phyloP scores from a whole-genome alignment of 805 yeast genomes.

The Candida caryicola region DNA sequence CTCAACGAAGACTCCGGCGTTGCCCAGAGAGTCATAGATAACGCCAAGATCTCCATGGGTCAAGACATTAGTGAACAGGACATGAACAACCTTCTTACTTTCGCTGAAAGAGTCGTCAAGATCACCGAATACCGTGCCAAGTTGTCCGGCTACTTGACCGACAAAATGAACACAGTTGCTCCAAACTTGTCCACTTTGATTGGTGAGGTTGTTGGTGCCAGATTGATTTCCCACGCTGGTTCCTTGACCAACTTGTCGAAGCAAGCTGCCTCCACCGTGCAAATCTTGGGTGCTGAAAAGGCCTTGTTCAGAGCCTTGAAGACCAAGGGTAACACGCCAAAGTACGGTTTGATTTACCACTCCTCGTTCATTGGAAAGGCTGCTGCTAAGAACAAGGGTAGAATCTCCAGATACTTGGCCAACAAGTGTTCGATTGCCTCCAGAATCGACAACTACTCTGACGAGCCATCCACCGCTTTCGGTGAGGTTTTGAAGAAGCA shows the following conservation, averaged over 20 bases:
- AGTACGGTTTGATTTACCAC: constrained; percentile 93
- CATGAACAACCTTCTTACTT: constrained; percentile 84
- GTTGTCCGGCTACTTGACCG: constrained; percentile 81
- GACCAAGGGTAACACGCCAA: constrained; percentile 96
- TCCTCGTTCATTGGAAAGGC: constrained; percentile 94
- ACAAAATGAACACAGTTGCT: constrained; percentile 97
- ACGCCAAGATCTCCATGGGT: constrained; percentile 98
- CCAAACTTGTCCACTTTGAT: constrained; percentile 95
- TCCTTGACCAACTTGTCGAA: constrained; percentile 93
- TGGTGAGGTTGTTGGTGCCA: constrained; percentile 98
- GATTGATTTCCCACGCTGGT: constrained; percentile 98
- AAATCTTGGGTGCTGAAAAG: constrained; percentile 96
- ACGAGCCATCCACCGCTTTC: constrained; percentile 85
- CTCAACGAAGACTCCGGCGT: constrained; percentile 86
- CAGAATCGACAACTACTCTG: constrained; percentile 96
- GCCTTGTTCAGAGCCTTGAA: constrained; percentile 94
- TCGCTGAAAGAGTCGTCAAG: constrained; percentile 91
- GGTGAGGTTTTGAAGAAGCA: constrained; percentile 91
- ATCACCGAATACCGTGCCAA: constrained; percentile 86
- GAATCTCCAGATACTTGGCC: constrained; percentile 97
- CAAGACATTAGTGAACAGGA: constrained; percentile 95
- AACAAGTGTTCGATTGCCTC: constrained; percentile 99
- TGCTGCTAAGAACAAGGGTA: constrained; percentile 94
- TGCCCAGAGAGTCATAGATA: constrained; percentile 88
- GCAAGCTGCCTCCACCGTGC: constrained; percentile 99